phyloP scores from a whole-genome alignment of 78 protist species.

The Monocercomonoides exilis region DNA sequence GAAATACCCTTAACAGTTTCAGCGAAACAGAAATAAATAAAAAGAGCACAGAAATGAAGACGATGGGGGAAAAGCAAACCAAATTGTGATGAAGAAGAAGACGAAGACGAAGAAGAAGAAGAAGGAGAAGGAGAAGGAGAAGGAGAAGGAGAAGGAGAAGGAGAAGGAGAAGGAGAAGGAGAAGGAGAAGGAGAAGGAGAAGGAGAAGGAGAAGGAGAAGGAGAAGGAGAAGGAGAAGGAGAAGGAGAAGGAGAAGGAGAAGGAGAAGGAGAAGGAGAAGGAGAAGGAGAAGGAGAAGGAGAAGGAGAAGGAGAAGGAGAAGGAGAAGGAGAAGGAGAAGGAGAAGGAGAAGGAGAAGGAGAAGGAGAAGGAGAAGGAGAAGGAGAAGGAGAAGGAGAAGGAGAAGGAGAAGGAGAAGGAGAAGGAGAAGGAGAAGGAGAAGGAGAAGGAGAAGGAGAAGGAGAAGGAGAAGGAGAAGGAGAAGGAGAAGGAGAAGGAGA shows the following conservation, averaged over 20 bases:
- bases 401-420: constrained; percentile 16
- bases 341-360: constrained; percentile 14
- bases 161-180: not conserved
- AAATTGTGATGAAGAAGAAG: no score
- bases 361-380: constrained; percentile 9
- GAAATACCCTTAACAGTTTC: no score
- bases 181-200: not conserved
- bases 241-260: constrained; percentile 10
- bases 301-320: constrained; percentile 4
- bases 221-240: constrained; percentile 12
- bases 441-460: not conserved
- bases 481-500: no score
- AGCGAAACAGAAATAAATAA: no score
- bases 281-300: not conserved
- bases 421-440: constrained; percentile 15
- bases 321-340: not conserved
- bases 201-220: not conserved
- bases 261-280: not conserved
- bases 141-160: not conserved
- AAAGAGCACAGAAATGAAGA: no score
- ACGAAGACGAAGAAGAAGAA: no score
- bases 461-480: constrained; percentile 3
- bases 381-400: constrained; percentile 11
- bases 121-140: not conserved
- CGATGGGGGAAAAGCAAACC: no score